phyloP scores from a whole-genome alignment of 2,329 filamentous ascomycete genomes.

The Ilyonectria destructans region DNA sequence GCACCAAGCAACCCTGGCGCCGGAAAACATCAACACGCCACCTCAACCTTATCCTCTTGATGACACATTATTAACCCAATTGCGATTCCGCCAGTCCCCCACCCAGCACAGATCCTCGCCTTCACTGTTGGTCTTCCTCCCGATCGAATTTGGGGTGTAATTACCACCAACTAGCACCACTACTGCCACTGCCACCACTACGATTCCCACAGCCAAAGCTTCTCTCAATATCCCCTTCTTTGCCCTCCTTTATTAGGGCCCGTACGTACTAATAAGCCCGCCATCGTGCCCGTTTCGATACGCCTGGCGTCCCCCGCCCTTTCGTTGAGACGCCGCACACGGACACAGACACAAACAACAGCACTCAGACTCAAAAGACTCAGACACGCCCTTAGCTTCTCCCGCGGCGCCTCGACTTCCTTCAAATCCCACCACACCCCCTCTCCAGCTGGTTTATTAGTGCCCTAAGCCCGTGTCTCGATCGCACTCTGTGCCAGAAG shows the following conservation, averaged over 20 bases:
- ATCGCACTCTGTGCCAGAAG: conserved; percentile 15
- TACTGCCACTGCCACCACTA: no score
- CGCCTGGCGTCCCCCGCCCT: no score
- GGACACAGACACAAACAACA: background rate
- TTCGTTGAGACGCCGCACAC: background rate
- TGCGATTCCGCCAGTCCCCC: background rate
- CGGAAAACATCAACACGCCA: no score
- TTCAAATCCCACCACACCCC: conserved; percentile 4
- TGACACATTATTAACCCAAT: background rate
- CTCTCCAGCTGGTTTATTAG: background rate
- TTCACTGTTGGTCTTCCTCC: background rate
- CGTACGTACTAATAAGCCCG: background rate
- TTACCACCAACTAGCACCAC: background rate
- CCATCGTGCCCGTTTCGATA: background rate
- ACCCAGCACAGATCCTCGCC: background rate
- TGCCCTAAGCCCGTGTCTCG: conserved; percentile 1
- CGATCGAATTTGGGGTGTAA: background rate
- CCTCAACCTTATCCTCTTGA: background rate
- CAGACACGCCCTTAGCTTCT: background rate
- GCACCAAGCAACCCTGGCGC: no score
- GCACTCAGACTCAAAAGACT: background rate
- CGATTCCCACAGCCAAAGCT: background rate
- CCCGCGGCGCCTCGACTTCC: background rate
- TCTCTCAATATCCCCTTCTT: background rate
- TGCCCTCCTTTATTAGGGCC: background rate